A percentile compares a stretch with the other conserved stretches of the same genome.
Evolutionary conservation across 2,329 filamentous ascomycete genomes (phyloP).

Genomic region (Alternaria sp.): DNA sequence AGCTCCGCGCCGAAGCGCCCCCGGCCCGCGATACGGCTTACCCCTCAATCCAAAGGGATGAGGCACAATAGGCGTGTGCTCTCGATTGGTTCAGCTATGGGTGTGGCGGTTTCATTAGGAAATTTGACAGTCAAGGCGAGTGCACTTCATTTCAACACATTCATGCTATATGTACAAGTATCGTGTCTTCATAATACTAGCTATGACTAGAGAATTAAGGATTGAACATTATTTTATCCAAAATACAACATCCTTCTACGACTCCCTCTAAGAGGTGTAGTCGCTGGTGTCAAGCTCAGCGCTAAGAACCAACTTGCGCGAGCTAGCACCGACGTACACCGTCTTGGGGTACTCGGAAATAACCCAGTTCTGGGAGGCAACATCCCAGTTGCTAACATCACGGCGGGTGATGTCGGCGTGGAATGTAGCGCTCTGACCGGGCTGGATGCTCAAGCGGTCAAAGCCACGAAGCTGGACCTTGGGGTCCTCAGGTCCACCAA

Average conservation of each 20-base stretch:
- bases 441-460: slow-evolving; percentile 74
- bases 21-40: background rate
- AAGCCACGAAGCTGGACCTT: slow-evolving; percentile 77
- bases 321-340: slow-evolving; percentile 67
- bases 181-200: slow-evolving; percentile 2
- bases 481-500: slow-evolving; percentile 79
- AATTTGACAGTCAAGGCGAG: background rate
- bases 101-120: background rate
- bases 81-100: background rate
- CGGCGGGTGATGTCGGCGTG: slow-evolving; percentile 74
- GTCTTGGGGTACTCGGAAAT: slow-evolving; percentile 65
- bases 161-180: background rate
- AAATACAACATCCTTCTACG: background rate
- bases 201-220: slow-evolving; percentile 9
- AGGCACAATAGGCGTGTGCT: background rate
- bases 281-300: slow-evolving; percentile 35
- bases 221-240: slow-evolving; percentile 6
- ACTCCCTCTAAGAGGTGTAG: slow-evolving; percentile 13
- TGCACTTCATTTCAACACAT: background rate
- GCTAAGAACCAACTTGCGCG: slow-evolving; percentile 63
- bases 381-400: slow-evolving; percentile 89
- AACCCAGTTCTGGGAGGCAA: slow-evolving; percentile 82
- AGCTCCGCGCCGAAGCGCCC: background rate
- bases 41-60: slow-evolving; percentile 1
- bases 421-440: slow-evolving; percentile 74